Conservation (phyloP, 1,139 yeast genomes). For the Geotrichum citri-aurantii region DNA sequence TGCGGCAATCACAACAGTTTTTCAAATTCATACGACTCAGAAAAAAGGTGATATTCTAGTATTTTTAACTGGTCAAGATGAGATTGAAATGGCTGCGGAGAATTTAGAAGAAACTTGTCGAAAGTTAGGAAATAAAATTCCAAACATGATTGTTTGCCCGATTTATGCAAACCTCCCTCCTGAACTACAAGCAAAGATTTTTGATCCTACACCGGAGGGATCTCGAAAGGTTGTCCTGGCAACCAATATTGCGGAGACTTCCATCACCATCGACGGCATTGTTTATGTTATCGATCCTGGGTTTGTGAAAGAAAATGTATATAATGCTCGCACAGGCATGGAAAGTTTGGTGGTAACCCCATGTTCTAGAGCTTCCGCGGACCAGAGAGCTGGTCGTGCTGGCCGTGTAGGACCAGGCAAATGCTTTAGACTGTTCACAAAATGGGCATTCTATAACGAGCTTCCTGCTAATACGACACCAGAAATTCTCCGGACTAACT, state of each 20-base stretch:
- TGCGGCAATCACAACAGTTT: slow-evolving; percentile 78
- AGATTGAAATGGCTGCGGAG: slow-evolving; percentile 78
- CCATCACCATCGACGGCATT: slow-evolving; percentile 90
- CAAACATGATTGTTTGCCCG: slow-evolving; percentile 69
- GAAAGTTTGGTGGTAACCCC: slow-evolving; percentile 80
- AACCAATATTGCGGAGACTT: slow-evolving; percentile 94
- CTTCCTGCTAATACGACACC: slow-evolving; percentile 77
- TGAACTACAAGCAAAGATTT: slow-evolving; percentile 72
- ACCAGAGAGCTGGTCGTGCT: slow-evolving; percentile 95
- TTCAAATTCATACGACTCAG: slow-evolving; percentile 73
- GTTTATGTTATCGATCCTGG: slow-evolving; percentile 90
- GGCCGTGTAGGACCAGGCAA: slow-evolving; percentile 97
- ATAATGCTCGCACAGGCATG: slow-evolving; percentile 81
- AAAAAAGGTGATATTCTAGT: slow-evolving; percentile 84
- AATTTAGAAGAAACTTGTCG: slow-evolving; percentile 57
- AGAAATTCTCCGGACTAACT: slow-evolving; percentile 77
- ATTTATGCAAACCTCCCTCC: slow-evolving; percentile 91
- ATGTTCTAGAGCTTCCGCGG: slow-evolving; percentile 90
- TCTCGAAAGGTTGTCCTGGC: slow-evolving; percentile 86
- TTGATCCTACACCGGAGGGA: slow-evolving; percentile 79
- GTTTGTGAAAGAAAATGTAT: slow-evolving; percentile 80
- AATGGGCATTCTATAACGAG: slow-evolving; percentile 77
- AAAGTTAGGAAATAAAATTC: slow-evolving; percentile 57
- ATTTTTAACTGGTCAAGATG: slow-evolving; percentile 91
- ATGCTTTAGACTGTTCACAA: slow-evolving; percentile 83